Evolutionary conservation across 352 stramenopile genomes (phyloP).

Genomic region (Aphanomyces euteiches): DNA sequence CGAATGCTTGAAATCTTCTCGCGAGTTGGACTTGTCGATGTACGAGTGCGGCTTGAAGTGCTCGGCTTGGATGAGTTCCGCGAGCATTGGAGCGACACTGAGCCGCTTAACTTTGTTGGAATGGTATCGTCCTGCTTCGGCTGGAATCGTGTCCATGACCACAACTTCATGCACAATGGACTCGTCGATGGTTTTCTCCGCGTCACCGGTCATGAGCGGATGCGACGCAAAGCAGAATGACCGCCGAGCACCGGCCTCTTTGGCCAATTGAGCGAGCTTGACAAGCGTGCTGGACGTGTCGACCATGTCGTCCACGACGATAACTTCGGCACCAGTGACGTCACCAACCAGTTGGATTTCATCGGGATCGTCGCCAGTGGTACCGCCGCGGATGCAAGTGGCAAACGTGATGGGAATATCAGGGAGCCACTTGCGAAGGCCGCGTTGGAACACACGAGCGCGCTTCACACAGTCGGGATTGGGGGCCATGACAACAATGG

Average conservation of each 20-base stretch:
- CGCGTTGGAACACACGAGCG: constrained; percentile 80
- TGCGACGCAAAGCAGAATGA: constrained; percentile 90
- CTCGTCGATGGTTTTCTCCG: constrained; percentile 81
- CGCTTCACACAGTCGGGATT: constrained; percentile 83
- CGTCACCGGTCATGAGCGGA: constrained; percentile 83
- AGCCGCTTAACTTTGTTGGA: constrained; percentile 86
- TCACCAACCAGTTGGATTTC: constrained; percentile 85
- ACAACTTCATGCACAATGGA: constrained; percentile 80
- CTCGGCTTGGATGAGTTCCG: constrained; percentile 88
- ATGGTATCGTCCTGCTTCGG: constrained; percentile 50
- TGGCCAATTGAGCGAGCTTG: constrained; percentile 76
- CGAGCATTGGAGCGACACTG: constrained; percentile 83
- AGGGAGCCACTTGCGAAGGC: constrained; percentile 83
- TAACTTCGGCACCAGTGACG: constrained; percentile 83
- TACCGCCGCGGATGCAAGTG: constrained; percentile 73
- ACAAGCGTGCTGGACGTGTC: constrained; percentile 81
- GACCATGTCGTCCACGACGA: constrained; percentile 91
- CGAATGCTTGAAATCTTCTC: constrained; percentile 83
- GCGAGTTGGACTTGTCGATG: constrained; percentile 80
- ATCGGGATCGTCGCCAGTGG: constrained; percentile 40
- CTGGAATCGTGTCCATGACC: constrained; percentile 88
- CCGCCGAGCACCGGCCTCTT: constrained; percentile 78
- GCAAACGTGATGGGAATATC: constrained; percentile 77
- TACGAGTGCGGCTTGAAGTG: constrained; percentile 89
- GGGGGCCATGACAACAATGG: constrained; percentile 84